A percentile compares a stretch with the other conserved stretches of the same genome.
These are phyloP conservation scores for Fusarium sambucinum DNA, from an alignment of 2,329 filamentous ascomycete species.

Conservation along the genomic window DNA sequence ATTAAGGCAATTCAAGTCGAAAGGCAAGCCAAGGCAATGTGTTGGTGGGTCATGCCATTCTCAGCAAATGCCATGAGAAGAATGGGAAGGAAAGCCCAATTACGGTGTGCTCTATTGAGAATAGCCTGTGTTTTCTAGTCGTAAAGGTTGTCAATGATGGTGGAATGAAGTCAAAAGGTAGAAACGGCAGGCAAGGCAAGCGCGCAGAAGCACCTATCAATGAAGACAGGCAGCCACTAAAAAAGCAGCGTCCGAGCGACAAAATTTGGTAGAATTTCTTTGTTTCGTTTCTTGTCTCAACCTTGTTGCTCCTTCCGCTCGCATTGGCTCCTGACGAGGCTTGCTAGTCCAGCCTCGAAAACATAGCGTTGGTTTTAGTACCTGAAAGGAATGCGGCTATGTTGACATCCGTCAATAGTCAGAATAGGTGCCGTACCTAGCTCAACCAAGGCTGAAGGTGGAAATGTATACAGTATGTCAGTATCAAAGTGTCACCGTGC, in stretches of 20 bases:
- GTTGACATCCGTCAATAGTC: conserved; percentile 22
- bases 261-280: conserved; percentile 12
- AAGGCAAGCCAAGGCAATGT: not conserved
- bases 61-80: conserved; percentile 31
- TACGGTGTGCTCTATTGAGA: conserved; percentile 27
- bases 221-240: not conserved
- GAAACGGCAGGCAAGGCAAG: not conserved
- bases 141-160: conserved; percentile 2
- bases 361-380: conserved; percentile 23
- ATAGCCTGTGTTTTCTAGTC: conserved; percentile 28
- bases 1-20: not conserved
- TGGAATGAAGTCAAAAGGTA: conserved; percentile 11
- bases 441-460: conserved; percentile 17
- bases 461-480: conserved; percentile 23
- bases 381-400: conserved; percentile 34
- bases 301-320: conserved; percentile 26
- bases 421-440: not conserved
- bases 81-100: conserved; percentile 13
- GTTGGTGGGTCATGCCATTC: conserved; percentile 30
- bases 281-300: conserved; percentile 36
- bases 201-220: conserved; percentile 6
- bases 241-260: not conserved
- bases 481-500: conserved; percentile 21
- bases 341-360: conserved; percentile 31
- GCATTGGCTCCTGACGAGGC: conserved; percentile 22